Evolutionary conservation across 2,329 filamentous ascomycete genomes (phyloP), one percentile per base, ranked within the genome.

Genomic region (Blastomyces gilchristii): DNA sequence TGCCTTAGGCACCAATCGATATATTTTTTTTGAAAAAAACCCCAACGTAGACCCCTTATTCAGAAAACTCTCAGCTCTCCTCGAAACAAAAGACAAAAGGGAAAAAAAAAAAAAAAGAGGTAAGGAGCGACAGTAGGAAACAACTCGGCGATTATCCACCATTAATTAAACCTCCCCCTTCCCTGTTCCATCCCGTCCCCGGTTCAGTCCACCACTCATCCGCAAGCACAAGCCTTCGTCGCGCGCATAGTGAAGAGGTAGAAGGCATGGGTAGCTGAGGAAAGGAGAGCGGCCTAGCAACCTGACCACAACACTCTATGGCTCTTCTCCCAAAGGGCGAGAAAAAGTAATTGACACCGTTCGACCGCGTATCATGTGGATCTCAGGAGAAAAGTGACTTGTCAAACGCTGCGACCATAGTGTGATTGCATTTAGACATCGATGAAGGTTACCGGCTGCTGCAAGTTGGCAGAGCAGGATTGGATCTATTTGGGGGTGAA

Each of bases 81-180:
- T 16, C 25, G 25, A 52, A 52, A 16, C 22, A 52, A 64, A 62
- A n/a, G 53, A 50, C 28, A 31, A 31, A 31, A 31, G 28, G 28
- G 1, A 62, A 45, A 3, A 18, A 16, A 54, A 57, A 25, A 12
- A 39, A 59, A 63, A 56, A 34, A 54, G 43, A 45, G 61, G 25
- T 52, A 65, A 65, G 45, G 63, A 65, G 63, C 54, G 63, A 65
- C 53, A 45, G 58, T 61, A 63, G 58, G 47, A 63, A 65, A 65
- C 49, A 52, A 18, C 28, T 43, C 9, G 7, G 7, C 6, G 14
- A 47, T 31, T 49, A 50, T 28, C 25, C 39, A 18, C 39, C 62
- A 59, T 56, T 47, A 47, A 34, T 34, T 34, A 43, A 22, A 53
- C 28, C 16, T 22, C 28, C 28, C 28, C 50, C 18, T 50, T 50